Base-by-base conservation (phyloP, 73 alveolate genomes). In the Effrenium voratum region DNA sequence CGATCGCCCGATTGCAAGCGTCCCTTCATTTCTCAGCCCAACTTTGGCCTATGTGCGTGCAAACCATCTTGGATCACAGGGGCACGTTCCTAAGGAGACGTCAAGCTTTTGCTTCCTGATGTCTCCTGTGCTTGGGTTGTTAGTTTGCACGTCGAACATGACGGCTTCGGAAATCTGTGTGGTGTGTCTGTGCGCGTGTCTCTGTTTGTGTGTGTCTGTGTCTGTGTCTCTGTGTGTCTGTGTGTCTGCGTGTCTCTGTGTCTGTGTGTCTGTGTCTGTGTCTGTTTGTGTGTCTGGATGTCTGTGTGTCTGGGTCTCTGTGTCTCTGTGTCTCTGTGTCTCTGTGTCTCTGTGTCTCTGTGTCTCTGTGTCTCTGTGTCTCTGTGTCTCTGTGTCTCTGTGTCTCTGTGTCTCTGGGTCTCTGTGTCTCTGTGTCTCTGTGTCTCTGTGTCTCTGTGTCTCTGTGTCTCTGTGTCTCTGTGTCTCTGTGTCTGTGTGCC, bases 321-420 rank as follows among this genome's bases (percentile, higher is more conserved):
- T 66, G 80, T 66, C 28, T 66, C 28, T 66, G 13, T 66, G 80
- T 66, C 28, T 66, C 43, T 28, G 40, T 66, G 80, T 28, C 28
- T 66, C 43, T 66, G 40, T 66, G 80, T 28, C 28, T 66, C 43
- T 66, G 80, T 66, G 80, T 66, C 28, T 66, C 80, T 66, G 80
- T n/a, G 80, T 66, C 28, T 66, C 43, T 66, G 80, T 66, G 44
- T 66, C 40, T 66, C 40, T 66, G 80, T 66, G 80, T 28, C 28
- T 66, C 40, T 66, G 40, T n/a, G 80, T 66, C 5, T 66, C 43
- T 66, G 40, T 66, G 80, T 66, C 28, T 66, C 43, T 66, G 13
- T 66, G 80, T 66, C 10, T 66, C 40, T 66, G 40, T 66, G 80
- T n/a, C 28, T 66, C 43, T 66, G 24, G 8, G 80, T 66, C 10